Base-by-base conservation (phyloP, 78 protist species). In the Monosiga brevicollis region DNA sequence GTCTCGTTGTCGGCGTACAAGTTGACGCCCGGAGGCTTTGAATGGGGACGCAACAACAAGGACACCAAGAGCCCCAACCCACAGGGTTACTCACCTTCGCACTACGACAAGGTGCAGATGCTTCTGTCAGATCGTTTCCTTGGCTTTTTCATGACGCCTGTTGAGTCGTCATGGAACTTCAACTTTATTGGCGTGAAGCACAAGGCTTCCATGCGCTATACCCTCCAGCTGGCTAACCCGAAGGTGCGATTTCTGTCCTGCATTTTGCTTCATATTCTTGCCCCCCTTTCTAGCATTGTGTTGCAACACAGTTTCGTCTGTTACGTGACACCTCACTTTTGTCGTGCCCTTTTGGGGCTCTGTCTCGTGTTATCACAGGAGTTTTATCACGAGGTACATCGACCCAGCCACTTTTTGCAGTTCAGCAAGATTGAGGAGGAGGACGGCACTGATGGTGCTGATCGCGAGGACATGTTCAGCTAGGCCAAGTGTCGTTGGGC, bases 91-190 rank as follows among this genome's bases (percentile, higher is more conserved):
- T 55, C 78, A 76, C 96, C 99, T n/a, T 3, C 91, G 55, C 84
- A 76, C 87, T 92, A 90, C 83, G 97, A 94, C 73, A 93, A 92
- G 78, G 97, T 93, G 72, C 98, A 94, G 90, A 90, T 97, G 96
- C 87, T 97, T 36, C 93, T 98, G 40, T 89, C 98, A 1, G 98
- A 96, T 82, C 81, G 90, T 39, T 94, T 95, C 90, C 80, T 88
- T 24, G 97, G 97, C 77, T 97, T 94, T 94, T 97, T 92, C 94
- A 94, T 97, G 98, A 93, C 91, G 73, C 99, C 99, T 6, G 95
- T 88, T 41, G 87, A 80, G 55, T 95, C 95, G 75, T 73, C 90
- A 34, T 97, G 99, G 99, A 97, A 97, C 88, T 97, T 92, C 89
- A 98, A 97, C 91, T 98, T 98, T 84, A 84, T 89, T 88, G 99